These are phyloP conservation scores for Endotrypanum monterogeii DNA, from an alignment of 208 protist species.

Conservation along the genomic window DNA sequence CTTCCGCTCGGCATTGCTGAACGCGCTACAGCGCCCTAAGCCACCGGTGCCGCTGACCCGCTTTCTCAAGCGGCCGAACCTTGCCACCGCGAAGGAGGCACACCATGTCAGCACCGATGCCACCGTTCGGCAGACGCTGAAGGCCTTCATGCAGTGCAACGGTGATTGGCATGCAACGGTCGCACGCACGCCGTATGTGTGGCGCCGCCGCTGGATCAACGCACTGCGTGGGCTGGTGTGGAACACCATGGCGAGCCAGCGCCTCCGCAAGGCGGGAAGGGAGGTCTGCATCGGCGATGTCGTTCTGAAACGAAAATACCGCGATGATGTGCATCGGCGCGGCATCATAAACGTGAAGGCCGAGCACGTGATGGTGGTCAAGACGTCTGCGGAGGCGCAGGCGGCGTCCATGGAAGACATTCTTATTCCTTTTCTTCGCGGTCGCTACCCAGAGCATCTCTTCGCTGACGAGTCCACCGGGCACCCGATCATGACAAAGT, in stretches of 20 bases:
- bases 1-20: constrained; percentile 76
- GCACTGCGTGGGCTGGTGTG: constrained; percentile 75
- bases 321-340: constrained; percentile 54
- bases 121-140: constrained; percentile 68
- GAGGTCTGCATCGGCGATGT: constrained; percentile 72
- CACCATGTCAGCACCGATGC: constrained; percentile 62
- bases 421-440: constrained; percentile 83
- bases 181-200: constrained; percentile 64
- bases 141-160: constrained; percentile 56
- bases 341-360: constrained; percentile 72
- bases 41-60: constrained; percentile 58
- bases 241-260: constrained; percentile 81
- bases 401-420: constrained; percentile 71
- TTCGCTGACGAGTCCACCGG: constrained; percentile 51
- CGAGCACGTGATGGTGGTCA: constrained; percentile 74
- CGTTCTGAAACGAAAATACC: constrained; percentile 65
- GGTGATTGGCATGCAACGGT: constrained; percentile 73
- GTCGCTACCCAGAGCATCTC: constrained; percentile 58
- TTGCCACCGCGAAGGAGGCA: constrained; percentile 64
- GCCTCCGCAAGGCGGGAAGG: constrained; percentile 39
- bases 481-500: constrained; percentile 77
- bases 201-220: constrained; percentile 80
- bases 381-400: constrained; percentile 43
- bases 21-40: constrained; percentile 71
- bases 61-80: constrained; percentile 67